Base-by-base conservation (phyloP, 2,329 filamentous ascomycete genomes). In the Onygenales sp. region DNA sequence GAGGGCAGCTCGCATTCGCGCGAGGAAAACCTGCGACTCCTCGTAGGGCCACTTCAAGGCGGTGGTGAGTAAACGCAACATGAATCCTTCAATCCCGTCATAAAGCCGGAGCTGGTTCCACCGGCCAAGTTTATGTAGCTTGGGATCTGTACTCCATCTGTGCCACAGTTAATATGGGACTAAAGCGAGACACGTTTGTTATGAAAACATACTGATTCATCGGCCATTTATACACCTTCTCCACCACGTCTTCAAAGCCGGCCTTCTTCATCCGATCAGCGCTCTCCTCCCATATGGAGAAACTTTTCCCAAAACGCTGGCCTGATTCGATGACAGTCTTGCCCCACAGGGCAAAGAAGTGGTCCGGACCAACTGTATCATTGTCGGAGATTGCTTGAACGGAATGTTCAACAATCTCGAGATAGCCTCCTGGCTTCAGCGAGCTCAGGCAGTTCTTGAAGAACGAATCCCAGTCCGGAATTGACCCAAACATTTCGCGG, bases 401-500 rank as follows among this genome's bases (percentile, higher is more conserved):
- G 36, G 55, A 59, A 2, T 63, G 49, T 54, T 68, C 66, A 42
- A 61, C 53, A 42, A 73, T 65, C 57, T 72, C 69, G 47, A 71
- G 62, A 50, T 63, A 70, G 37, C 62, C 67, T 17, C 68, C 67
- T 1, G 67, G 67, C n/a, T 60, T 58, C n/a, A 70, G 58, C 54
- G 69, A 65, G 10, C 65, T 68, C 49, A 58, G 65, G 4, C 64
- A 65, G 54, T 69, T 65, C 52, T 60, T 50, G 50, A 64, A 71
- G 57, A 76, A 72, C 52, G 66, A 66, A 52, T 70, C 65, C 73
- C 74, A 76, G 56, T 76, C 73, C 1, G 68, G 65, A 14, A 77
- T 68, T 52, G 67, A 71, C 10, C 74, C 74, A 50, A 71, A 73
- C 27, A 76, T 61, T 48, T 71, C 72, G 49, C 74, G 71, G 13